These are phyloP conservation scores for Pseudoperonospora humuli DNA, from an alignment of 352 stramenopile genomes.

Conservation along the genomic window DNA sequence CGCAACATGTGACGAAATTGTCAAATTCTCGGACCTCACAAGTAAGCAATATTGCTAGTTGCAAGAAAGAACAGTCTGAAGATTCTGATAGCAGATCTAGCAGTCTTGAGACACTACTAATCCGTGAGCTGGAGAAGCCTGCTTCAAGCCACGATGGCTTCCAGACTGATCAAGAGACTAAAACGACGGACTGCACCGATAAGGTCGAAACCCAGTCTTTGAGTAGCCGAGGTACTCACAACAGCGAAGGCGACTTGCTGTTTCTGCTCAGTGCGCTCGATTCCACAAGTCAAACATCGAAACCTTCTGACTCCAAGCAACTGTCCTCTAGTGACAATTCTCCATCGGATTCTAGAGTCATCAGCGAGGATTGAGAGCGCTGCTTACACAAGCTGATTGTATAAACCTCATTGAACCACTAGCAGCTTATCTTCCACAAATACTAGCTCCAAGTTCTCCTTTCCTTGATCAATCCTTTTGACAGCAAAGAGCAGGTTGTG, in stretches of 20 bases:
- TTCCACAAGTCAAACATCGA: neutral
- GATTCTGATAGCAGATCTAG: slow-evolving; percentile 16
- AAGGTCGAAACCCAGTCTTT: slow-evolving; percentile 4
- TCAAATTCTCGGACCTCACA: no score
- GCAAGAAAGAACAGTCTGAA: neutral
- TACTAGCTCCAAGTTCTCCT: no score
- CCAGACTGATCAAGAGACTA: no score
- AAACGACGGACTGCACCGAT: no score
- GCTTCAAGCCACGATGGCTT: no score
- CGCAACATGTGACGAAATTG: no score
- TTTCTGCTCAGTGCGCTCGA: slow-evolving; percentile 14
- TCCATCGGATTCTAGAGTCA: neutral
- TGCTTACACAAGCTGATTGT: neutral
- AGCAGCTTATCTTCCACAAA: neutral
- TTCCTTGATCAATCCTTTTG: neutral
- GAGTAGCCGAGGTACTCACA: slow-evolving; percentile 7
- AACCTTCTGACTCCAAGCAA: no score
- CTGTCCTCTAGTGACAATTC: neutral
- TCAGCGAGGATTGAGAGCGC: neutral
- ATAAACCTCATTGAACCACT: neutral
- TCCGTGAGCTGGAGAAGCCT: no score
- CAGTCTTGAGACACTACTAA: no score
- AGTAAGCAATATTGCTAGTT: neutral
- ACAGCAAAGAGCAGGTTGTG: neutral
- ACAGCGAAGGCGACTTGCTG: slow-evolving; percentile 14